Evolutionary conservation across 192 early-diverging fungal species (phyloP).

Genomic region (Cladochytrium replicatum): DNA sequence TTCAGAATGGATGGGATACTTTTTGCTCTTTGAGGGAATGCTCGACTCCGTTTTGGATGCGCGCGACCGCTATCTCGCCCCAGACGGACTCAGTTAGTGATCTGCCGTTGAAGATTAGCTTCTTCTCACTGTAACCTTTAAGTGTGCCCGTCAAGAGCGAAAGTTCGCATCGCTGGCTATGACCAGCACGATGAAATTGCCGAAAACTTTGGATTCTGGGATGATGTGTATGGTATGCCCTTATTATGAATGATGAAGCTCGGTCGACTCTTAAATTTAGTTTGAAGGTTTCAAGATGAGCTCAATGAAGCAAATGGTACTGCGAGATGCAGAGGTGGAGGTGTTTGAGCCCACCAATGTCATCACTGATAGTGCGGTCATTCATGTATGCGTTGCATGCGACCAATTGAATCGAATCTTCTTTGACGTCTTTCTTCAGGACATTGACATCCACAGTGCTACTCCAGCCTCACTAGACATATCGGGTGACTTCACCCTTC

Average conservation of each 20-base stretch:
- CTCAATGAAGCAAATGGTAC: slow-evolving; percentile 65
- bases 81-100: slow-evolving; percentile 42
- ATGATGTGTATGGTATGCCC: slow-evolving; percentile 70
- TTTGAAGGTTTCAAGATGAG: slow-evolving; percentile 84
- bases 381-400: too few species aligned
- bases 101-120: too few species aligned
- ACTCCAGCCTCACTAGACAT: slow-evolving; percentile 53
- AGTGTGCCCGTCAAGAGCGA: slow-evolving; percentile 61
- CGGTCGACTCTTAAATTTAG: too few species aligned
- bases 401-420: too few species aligned
- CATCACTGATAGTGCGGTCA: slow-evolving; percentile 46
- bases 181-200: slow-evolving; percentile 75
- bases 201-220: slow-evolving; percentile 74
- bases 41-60: slow-evolving; percentile 79
- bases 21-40: slow-evolving; percentile 84
- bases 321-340: slow-evolving; percentile 75
- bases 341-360: slow-evolving; percentile 58
- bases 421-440: too few species aligned
- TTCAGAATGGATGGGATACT: slow-evolving; percentile 93
- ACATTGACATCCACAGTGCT: slow-evolving; percentile 62
- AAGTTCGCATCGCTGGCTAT: slow-evolving; percentile 60
- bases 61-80: slow-evolving; percentile 65
- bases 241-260: neutral
- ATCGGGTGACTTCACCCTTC: too few species aligned
- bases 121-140: neutral